Base-by-base conservation (phyloP, 108 stramenopile genomes). In the Schizochytrium sp. region DNA sequence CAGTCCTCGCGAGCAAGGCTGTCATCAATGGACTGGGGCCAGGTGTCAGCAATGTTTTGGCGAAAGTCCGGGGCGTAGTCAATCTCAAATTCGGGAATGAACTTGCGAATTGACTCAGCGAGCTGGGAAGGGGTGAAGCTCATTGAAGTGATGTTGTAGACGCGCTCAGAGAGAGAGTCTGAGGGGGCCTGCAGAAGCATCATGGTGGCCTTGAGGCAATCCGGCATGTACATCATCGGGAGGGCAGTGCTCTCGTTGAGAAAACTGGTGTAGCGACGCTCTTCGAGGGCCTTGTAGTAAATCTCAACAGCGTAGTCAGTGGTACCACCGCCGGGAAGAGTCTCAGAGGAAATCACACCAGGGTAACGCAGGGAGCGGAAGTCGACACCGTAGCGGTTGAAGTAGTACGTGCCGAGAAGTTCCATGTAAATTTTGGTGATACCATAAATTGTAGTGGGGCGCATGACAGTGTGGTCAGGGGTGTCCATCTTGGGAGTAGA, bases 221-320 rank as follows among this genome's bases (percentile, higher is more conserved):
- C 91, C 13, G 89, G 89, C 91, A 91, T 91, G 72, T 91, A 91
- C 83, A 91, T 91, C 89, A 91, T 89, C 46, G 91, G 91, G 60
- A 91, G 87, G 38, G 89, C 91, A 4, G 91, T 87, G 61, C 61
- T 83, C 46, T 61, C 46, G 10, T 49, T 38, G 50, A 91, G 56
- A 46, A 89, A 91, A 40, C 87, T 46, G 3, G 91, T 91, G 87
- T 91, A 91, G 28, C n/a, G 28, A 7, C 49, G 38, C 3, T 83
- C 46, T 38, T 45, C 7, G 4, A 89, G 50, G 28, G 91, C 91
- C 56, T 89, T 41, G 57, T 87, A 89, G 73, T 87, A 91, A 45
- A 91, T 87, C 88, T 89, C 89, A 17, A 90, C 90, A 49, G 90
- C 90, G 72, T 90, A 90, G 88, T 90, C 90, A 4, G 90, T 90